These are phyloP conservation scores for Arthrinium phaeospermum DNA, from an alignment of 2,329 filamentous ascomycete species.

Conservation along the genomic window DNA sequence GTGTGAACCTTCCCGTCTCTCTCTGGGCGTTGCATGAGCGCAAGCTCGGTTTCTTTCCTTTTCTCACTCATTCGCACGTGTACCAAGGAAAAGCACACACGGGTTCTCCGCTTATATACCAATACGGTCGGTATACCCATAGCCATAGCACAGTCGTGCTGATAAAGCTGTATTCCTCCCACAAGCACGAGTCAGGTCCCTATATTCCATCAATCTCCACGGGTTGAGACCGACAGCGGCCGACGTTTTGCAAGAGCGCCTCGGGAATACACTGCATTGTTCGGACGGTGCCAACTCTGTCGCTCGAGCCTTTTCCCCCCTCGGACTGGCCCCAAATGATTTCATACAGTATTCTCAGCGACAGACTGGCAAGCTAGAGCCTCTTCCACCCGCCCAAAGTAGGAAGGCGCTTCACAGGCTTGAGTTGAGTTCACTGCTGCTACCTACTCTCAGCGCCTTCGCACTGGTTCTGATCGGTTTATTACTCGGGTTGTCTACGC, in stretches of 20 bases:
- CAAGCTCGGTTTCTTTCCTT: constrained; percentile 5
- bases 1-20: constrained; percentile 9
- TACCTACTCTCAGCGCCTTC: not conserved
- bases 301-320: constrained; percentile 10
- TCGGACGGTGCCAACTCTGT: constrained; percentile 22
- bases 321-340: constrained; percentile 23
- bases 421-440: constrained; percentile 16
- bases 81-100: not conserved
- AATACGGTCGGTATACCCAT: not conserved
- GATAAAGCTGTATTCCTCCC: constrained; percentile 3
- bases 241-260: constrained; percentile 16
- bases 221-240: constrained; percentile 13
- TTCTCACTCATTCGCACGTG: constrained; percentile 11
- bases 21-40: constrained; percentile 4
- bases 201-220: constrained; percentile 5
- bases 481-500: constrained; percentile 7
- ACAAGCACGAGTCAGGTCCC: constrained; percentile 13
- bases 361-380: constrained; percentile 18
- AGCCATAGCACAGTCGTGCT: not conserved
- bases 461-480: constrained; percentile 7
- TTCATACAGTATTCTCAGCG: constrained; percentile 14
- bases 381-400: constrained; percentile 2
- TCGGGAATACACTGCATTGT: not conserved
- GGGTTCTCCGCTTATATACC: constrained; percentile 15
- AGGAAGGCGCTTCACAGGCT: constrained; percentile 12